Conservation (phyloP, 768 basidiomycete genomes). For the Pulveroboletus sp. region DNA sequence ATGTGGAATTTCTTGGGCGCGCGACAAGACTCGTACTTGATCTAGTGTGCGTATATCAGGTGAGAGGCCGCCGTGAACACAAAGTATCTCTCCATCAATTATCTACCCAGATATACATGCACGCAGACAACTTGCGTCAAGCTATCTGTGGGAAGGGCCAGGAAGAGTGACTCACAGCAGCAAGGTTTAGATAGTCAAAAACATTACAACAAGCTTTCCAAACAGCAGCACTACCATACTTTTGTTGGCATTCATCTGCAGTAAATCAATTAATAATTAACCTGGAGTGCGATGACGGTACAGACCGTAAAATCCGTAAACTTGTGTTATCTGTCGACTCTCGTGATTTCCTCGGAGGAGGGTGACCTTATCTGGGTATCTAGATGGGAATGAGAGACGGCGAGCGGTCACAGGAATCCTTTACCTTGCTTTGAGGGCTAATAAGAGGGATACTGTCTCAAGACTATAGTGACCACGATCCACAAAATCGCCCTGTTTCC, state of each 20-base stretch:
- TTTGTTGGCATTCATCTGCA: slow-evolving; percentile 94
- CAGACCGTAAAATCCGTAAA: slow-evolving; percentile 95
- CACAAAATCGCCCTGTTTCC: slow-evolving; percentile 86
- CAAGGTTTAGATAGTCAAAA: slow-evolving; percentile 93
- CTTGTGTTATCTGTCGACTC: slow-evolving; percentile 95
- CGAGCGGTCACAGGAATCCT: slow-evolving; percentile 8
- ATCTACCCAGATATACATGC: slow-evolving; percentile 49
- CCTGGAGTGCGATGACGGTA: neutral
- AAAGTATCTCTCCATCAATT: slow-evolving; percentile 87
- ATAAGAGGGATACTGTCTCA: slow-evolving; percentile 86
- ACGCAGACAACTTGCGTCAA: neutral
- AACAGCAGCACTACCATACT: slow-evolving; percentile 90
- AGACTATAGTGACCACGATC: slow-evolving; percentile 95
- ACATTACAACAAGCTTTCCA: slow-evolving; percentile 98
- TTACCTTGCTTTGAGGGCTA: slow-evolving; percentile 86
- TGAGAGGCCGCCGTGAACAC: slow-evolving; percentile 94
- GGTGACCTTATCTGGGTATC: slow-evolving; percentile 91
- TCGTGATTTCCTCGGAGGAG: slow-evolving; percentile 94
- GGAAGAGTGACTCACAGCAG: slow-evolving; percentile 57
- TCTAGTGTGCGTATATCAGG: slow-evolving; percentile 94
- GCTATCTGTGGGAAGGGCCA: neutral
- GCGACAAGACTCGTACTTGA: slow-evolving; percentile 86
- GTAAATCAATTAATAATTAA: neutral
- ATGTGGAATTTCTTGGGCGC: slow-evolving; percentile 97
- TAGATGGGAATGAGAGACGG: slow-evolving; percentile 27